Base-by-base conservation (phyloP, 768 basidiomycete species). In the Kwoniella pini region DNA sequence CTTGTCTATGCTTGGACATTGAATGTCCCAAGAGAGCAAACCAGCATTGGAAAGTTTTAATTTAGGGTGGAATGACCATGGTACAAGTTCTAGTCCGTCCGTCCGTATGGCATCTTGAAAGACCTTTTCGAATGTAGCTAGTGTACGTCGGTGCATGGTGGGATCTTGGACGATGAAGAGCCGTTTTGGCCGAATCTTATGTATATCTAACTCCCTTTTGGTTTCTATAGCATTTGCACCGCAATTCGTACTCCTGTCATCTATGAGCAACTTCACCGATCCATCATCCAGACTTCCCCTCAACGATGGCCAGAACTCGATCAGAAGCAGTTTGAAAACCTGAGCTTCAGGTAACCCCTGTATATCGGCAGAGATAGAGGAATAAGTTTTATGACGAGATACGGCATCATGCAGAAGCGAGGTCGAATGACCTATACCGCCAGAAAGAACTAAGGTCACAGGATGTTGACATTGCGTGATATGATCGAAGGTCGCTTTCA, bases 351-450 rank as follows among this genome's bases (percentile, higher is more conserved):
- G 39, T 21, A 56, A 17, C 6, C 36, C 33, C 22, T 58, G 12
- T 24, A 63, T 24, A 9, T 33, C 11, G 22, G 17, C 10, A 22
- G 26, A 22, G 17, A 63, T 21, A 46, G 21, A 12, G 11, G 12
- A 40, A 22, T 63, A 57, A 6, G 17, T 52, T 4, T 52, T 54
- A 62, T 62, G 60, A 27, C 48, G 30, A 17, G 27, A 21, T 12
- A 63, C 31, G 5, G 62, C 62, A n/a, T 58, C 44, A 21, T 54
- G 52, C 4, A 64, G 51, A 11, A 54, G 45, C 5, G 33, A 28
- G 1, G 62, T 64, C 3, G 62, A 64, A 36, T 64, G 62, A 48
- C 62, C 62, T 28, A 53, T 54, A 7, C 62, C 62, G 5, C 62
- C 62, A 17, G 54, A 28, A 17, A 64, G 22, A 15, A 64, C 50